These are phyloP conservation scores for Starmerella potacharoeniae DNA, from an alignment of 805 yeast genomes.

Conservation along the genomic window DNA sequence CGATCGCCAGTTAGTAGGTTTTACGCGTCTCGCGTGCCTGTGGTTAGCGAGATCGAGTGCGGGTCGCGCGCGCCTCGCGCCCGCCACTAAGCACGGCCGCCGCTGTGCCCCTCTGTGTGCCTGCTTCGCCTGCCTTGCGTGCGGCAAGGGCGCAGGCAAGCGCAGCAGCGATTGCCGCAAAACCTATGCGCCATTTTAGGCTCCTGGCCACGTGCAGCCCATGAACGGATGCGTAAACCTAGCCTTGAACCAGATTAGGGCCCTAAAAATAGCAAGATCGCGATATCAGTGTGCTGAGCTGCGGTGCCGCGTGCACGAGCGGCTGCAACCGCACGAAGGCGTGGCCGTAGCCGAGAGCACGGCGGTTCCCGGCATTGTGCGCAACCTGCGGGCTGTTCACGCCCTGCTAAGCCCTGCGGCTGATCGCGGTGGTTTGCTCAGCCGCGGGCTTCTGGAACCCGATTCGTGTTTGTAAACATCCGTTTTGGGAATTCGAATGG, in stretches of 20 bases:
- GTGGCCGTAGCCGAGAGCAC: too few species aligned
- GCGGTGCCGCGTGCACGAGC: too few species aligned
- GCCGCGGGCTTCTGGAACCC: neutral
- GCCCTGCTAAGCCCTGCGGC: neutral
- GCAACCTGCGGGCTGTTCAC: too few species aligned
- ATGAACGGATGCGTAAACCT: neutral
- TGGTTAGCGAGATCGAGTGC: neutral
- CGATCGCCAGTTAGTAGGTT: neutral
- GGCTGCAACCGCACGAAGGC: too few species aligned
- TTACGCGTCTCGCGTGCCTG: neutral
- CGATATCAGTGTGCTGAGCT: neutral
- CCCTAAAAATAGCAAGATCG: neutral
- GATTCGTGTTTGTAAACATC: constrained; percentile 6
- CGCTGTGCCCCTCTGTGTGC: neutral
- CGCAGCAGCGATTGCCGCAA: neutral
- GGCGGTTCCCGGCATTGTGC: too few species aligned
- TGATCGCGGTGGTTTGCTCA: neutral
- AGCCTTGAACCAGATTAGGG: neutral
- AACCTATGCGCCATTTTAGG: neutral
- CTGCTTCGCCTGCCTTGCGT: neutral
- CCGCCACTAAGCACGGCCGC: too few species aligned
- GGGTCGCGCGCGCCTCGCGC: neutral
- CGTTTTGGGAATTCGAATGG: neutral
- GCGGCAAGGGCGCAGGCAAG: neutral
- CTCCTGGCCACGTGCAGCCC: neutral